Conservation (phyloP, 495 filamentous ascomycete species). For the Lasiosphaeria miniovina region DNA sequence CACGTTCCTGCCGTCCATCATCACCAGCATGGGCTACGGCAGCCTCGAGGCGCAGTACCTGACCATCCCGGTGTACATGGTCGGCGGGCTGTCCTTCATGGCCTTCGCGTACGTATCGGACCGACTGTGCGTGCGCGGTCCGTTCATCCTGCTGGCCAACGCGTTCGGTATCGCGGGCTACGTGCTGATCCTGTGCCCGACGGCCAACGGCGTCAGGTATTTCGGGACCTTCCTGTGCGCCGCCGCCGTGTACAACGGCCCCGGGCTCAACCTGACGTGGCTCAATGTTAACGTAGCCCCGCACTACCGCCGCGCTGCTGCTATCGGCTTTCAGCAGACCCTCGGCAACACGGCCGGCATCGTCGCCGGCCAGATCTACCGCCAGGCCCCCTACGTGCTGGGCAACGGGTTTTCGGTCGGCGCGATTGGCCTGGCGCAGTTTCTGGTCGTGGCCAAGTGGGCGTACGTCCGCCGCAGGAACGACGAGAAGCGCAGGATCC, state of each 20-base stretch:
- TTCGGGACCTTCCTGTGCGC: constrained; percentile 56
- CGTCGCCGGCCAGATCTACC: constrained; percentile 53
- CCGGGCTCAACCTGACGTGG: constrained; percentile 55
- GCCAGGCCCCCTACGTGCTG: constrained; percentile 47
- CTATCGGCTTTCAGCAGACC: constrained; percentile 53
- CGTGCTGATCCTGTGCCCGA: constrained; percentile 43
- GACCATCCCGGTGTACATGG: constrained; percentile 39
- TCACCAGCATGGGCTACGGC: constrained; percentile 50
- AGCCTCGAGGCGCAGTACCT: constrained; percentile 44
- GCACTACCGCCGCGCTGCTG: constrained; percentile 54
- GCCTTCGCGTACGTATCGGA: constrained; percentile 45
- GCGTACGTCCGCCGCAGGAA: constrained; percentile 46
- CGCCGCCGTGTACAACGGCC: constrained; percentile 47
- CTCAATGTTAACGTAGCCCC: constrained; percentile 57
- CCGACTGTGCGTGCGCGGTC: constrained; percentile 22
- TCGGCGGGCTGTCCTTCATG: constrained; percentile 40
- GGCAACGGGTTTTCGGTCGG: constrained; percentile 51
- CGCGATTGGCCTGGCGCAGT: constrained; percentile 39
- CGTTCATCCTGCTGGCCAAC: constrained; percentile 43
- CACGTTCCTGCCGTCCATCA: constrained; percentile 58
- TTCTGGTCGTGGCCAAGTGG: constrained; percentile 34
- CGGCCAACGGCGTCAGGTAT: constrained; percentile 44
- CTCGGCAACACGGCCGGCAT: constrained; percentile 57
- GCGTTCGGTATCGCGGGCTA: constrained; percentile 52
- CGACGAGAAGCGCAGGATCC: constrained; percentile 39